Evolutionary conservation across 2,329 filamentous ascomycete genomes (phyloP), one percentile per base, ranked within the genome.

Genomic region (Beauveria australis): DNA sequence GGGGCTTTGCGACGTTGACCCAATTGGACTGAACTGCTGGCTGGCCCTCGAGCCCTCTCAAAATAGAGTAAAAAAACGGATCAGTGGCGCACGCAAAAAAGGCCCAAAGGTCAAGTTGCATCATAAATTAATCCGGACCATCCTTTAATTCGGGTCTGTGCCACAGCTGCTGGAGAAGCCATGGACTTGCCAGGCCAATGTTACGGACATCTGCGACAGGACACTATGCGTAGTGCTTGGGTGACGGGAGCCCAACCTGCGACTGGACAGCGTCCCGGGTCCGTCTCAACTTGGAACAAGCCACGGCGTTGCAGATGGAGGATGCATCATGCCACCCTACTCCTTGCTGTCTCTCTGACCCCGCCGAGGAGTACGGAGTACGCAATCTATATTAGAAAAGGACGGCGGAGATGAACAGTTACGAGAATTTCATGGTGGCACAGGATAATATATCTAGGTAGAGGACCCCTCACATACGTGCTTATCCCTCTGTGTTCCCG

Each of bases 251-350:
- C 33, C 14, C 46, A 28, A 22, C 57, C 41, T 59, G 57, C 48
- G 48, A 59, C 57, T 53, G 49, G 57, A 26, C 40, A 37, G 12
- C 19, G 49, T 53, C 40, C 49, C 26, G 49, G 41, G 57, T 59
- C 57, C 57, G 57, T 59, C 57, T 59, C 57, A 59, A 53, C 48
- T 59, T 59, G 57, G 40, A 59, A 59, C 57, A 59, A 51, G 57
- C 57, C 57, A 59, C 57, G 49, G 49, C 49, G 49, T 53, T 37
- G 57, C 28, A 28, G 22, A 57, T 57, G 37, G 46, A 41, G 54
- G 9, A 30, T 33, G 24, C 44, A 49, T 57, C 44, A 57, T 47
- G 46, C 54, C 54, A 57, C 22, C 22, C 44, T 49, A 44, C 19
- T 37, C 54, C 19, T 18, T 47, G 12, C 16, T 37, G 30, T 30